Conservation (phyloP, 345 rosid species). For the Populus nigra region DNA sequence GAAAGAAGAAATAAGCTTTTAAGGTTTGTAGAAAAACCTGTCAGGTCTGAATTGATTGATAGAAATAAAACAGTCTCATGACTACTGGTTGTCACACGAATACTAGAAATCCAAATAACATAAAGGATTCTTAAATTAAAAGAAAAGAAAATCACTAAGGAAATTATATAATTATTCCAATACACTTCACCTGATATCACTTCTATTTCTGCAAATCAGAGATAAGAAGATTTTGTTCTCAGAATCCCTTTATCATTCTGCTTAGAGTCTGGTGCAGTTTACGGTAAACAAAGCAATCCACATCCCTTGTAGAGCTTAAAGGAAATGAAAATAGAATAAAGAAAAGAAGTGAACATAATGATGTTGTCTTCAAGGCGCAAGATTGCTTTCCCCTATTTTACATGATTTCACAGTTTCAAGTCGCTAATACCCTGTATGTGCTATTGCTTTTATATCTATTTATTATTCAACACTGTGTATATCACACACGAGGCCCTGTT, state of each 20-base stretch:
- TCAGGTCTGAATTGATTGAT: too few relatives aligned
- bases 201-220: too few relatives aligned
- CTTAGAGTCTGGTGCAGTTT: neutral
- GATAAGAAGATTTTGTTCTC: neutral
- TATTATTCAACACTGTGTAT: neutral
- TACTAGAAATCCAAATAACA: too few relatives aligned
- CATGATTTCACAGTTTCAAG: neutral
- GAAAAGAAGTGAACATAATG: neutral
- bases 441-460: neutral
- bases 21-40: too few relatives aligned
- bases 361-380: neutral
- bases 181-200: too few relatives aligned
- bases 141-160: too few relatives aligned
- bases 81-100: too few relatives aligned
- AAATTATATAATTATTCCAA: too few relatives aligned
- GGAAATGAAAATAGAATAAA: neutral
- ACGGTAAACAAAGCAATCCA: neutral
- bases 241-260: neutral
- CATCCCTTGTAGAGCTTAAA: neutral
- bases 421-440: neutral
- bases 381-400: neutral
- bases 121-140: too few relatives aligned
- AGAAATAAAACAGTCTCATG: too few relatives aligned
- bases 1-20: too few relatives aligned
- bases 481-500: neutral